These are phyloP conservation scores for Aleurites moluccanus DNA, from an alignment of 441 rosid genomes.

Conservation along the genomic window DNA sequence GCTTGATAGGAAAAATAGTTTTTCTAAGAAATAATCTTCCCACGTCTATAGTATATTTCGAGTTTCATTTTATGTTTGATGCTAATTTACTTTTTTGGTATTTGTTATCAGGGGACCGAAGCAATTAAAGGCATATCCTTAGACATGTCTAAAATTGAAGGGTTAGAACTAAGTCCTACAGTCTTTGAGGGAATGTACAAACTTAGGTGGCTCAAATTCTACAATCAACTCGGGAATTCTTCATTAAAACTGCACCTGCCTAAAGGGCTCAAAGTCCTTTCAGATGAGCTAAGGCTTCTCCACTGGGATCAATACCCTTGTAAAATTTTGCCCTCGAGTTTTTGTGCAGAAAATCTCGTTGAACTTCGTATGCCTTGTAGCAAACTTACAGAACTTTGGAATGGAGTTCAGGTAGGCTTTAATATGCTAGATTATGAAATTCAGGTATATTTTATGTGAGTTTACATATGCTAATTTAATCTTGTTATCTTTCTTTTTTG, in stretches of 20 bases:
- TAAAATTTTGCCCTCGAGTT: not conserved
- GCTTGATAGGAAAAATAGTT: not conserved
- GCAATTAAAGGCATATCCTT: not conserved
- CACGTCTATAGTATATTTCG: too few relatives aligned
- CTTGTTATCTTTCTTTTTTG: not conserved
- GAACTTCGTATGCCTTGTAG: not conserved
- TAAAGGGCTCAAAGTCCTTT: not conserved
- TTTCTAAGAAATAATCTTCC: not conserved
- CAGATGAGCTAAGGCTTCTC: conserved; percentile 12
- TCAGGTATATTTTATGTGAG: too few relatives aligned
- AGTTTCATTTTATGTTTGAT: not conserved
- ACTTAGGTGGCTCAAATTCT: conserved; percentile 3
- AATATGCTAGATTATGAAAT: too few relatives aligned
- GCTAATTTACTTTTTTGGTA: not conserved
- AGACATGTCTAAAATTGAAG: not conserved
- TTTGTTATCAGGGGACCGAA: conserved; percentile 4
- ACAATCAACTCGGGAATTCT: not conserved
- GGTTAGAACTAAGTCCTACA: not conserved
- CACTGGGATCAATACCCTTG: conserved; percentile 3
- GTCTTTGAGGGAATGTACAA: conserved; percentile 11
- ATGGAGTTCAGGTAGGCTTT: not conserved
- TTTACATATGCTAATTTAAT: not conserved
- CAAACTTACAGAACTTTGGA: conserved; percentile 11
- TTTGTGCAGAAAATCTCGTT: conserved; percentile 1
- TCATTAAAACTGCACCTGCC: not conserved